Conservation (phyloP, 1,284 basidiomycete species). For the Chalciporus sp. region DNA sequence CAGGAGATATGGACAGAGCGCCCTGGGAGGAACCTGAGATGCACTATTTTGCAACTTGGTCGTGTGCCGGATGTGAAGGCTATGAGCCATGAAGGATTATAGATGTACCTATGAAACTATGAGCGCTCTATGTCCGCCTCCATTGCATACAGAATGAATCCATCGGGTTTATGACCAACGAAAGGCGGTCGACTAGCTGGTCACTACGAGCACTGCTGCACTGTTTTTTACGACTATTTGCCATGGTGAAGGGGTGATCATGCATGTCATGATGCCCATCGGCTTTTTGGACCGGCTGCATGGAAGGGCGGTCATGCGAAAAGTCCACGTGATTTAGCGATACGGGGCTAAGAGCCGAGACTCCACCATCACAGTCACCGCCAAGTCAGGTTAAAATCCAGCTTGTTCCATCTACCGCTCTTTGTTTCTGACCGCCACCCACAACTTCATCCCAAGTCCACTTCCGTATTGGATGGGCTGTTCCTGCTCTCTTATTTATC, state of each 20-base stretch:
- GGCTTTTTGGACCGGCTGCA: too few relatives aligned
- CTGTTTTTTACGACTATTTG: not conserved
- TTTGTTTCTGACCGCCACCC: not conserved
- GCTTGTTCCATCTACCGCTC: not conserved
- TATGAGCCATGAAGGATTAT: not conserved
- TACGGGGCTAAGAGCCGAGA: conserved; percentile 18
- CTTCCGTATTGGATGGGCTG: conserved; percentile 23
- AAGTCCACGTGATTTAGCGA: not conserved
- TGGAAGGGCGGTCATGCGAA: not conserved
- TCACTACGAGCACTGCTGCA: not conserved
- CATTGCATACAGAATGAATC: not conserved
- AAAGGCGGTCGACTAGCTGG: not conserved
- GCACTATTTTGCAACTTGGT: not conserved
- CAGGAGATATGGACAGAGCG: not conserved
- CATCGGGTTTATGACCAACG: too few relatives aligned
- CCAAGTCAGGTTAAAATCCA: conserved; percentile 16
- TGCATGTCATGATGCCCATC: too few relatives aligned
- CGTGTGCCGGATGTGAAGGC: not conserved
- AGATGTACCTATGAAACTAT: not conserved
- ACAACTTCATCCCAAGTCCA: not conserved
- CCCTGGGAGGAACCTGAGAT: not conserved
- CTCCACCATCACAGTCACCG: conserved; percentile 3
- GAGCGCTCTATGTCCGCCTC: not conserved
- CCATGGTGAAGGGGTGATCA: not conserved
- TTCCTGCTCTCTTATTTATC: conserved; percentile 3